Conservation (phyloP, 108 stramenopile genomes). For the Conticribra weissflogii region DNA sequence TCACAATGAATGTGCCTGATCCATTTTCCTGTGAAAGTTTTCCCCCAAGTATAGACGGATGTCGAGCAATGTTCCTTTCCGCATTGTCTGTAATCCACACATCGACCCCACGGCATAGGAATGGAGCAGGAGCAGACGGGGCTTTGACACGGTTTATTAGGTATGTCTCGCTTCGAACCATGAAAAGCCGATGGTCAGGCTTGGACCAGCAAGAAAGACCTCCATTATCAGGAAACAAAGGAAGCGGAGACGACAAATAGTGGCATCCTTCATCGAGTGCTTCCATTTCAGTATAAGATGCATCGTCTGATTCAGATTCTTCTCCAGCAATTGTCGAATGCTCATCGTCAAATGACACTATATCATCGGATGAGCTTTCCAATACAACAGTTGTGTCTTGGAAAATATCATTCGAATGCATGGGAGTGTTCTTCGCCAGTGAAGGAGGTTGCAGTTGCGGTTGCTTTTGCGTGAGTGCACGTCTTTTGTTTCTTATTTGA, state of each 20-base stretch:
- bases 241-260: conserved; percentile 70
- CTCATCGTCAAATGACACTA: conserved; percentile 27
- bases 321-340: conserved; percentile 48
- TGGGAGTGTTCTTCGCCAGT: not conserved
- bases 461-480: too few relatives aligned
- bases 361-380: conserved; percentile 9
- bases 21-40: conserved; percentile 66
- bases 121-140: conserved; percentile 69
- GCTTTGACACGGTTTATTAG: conserved; percentile 80
- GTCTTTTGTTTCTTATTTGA: too few relatives aligned
- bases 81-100: conserved; percentile 90
- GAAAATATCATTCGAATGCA: not conserved
- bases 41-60: conserved; percentile 82
- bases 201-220: conserved; percentile 84
- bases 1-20: conserved; percentile 75
- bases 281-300: conserved; percentile 16
- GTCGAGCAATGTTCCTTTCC: conserved; percentile 81
- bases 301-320: conserved; percentile 47
- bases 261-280: conserved; percentile 11
- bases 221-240: conserved; percentile 69
- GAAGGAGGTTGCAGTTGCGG: too few relatives aligned
- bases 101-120: conserved; percentile 85
- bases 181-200: conserved; percentile 72
- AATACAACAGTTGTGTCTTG: not conserved
- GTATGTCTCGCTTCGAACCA: conserved; percentile 81